Base-by-base conservation (phyloP, 129 eudicot genomes). In the Tanacetum coccineum region DNA sequence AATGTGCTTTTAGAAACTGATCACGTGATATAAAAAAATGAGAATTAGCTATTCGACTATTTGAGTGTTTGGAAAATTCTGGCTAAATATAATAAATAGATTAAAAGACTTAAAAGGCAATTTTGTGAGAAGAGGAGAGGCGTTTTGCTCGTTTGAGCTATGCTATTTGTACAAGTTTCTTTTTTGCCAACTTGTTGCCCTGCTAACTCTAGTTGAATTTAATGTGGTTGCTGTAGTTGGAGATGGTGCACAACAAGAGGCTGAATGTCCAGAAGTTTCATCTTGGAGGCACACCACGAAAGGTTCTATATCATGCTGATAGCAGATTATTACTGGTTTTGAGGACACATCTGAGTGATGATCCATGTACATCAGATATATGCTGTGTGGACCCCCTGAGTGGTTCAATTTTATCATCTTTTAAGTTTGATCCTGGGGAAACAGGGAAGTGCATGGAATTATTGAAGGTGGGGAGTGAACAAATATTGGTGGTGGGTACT, bases 261-360 rank as follows among this genome's bases (percentile, higher is more conserved):
- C 88, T 93, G 60, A 93, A 93, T 74, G 95, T 93, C 75, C 99
- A 93, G 67, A 93, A 93, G 76, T 89, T 93, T 70, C 90, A 87
- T 84, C 93, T 93, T 47, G 99, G 95, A 48, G 95, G 99, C 75
- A 93, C 99, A 13, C 96, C 99, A 46, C 66, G 96, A 48, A 89
- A 86, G 82, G 85, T 93, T 82, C 40, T 93, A 68, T 93, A 78
- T 78, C 96, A 93, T 70, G 79, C 64, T 67, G 99, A 93, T 64
- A 93, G 99, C 84, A 84, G 82, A 76, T 75, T 89, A 74, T 81
- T 93, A 74, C 72, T 93, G 73, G 85, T 93, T 50, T 68, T 93
- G 85, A 89, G 99, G 85, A 93, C 89, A 17, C 96, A 93, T 32
- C 56, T 93, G 72, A 77, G 71, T 25, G 78, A 81, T 61, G 96